Evolutionary conservation across 1,284 basidiomycete genomes (phyloP).

Genomic region (Lentinula novae-zelandiae): DNA sequence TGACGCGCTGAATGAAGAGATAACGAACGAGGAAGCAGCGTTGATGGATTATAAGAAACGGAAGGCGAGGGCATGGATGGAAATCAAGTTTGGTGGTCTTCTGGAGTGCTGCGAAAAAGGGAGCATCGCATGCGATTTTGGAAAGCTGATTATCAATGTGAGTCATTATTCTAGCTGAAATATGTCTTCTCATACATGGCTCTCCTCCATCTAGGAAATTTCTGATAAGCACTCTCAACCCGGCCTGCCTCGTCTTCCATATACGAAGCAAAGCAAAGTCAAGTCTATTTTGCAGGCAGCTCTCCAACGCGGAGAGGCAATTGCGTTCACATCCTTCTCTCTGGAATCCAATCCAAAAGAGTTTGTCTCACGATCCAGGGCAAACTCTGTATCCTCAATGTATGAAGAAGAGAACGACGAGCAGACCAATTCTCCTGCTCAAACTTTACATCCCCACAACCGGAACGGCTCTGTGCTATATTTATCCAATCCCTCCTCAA

Average conservation of each 20-base stretch:
- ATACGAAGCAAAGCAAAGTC: conserved; percentile 32
- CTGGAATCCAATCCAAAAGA: not conserved
- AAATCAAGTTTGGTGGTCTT: conserved; percentile 85
- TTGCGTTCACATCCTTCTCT: conserved; percentile 3
- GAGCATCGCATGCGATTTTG: conserved; percentile 77
- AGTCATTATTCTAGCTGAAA: conserved; percentile 19
- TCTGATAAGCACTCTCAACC: conserved; percentile 79
- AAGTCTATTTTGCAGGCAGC: not conserved
- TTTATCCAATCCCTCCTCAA: not conserved
- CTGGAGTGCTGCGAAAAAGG: conserved; percentile 87
- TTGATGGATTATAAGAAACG: conserved; percentile 84
- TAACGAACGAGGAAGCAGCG: conserved; percentile 79
- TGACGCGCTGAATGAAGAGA: conserved; percentile 74
- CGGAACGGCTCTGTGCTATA: not conserved
- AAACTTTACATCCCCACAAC: not conserved
- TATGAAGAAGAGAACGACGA: not conserved
- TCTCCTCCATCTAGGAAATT: conserved; percentile 56
- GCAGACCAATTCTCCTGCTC: not conserved
- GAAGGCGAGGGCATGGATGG: conserved; percentile 69
- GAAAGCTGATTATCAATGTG: conserved; percentile 73
- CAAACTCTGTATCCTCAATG: not conserved
- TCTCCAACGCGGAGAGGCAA: not conserved
- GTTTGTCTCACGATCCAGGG: not conserved
- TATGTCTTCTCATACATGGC: not conserved
- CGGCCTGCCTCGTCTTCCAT: conserved; percentile 73